Base-by-base conservation (phyloP, 139 green algal species). In the Asterochloris erici region DNA sequence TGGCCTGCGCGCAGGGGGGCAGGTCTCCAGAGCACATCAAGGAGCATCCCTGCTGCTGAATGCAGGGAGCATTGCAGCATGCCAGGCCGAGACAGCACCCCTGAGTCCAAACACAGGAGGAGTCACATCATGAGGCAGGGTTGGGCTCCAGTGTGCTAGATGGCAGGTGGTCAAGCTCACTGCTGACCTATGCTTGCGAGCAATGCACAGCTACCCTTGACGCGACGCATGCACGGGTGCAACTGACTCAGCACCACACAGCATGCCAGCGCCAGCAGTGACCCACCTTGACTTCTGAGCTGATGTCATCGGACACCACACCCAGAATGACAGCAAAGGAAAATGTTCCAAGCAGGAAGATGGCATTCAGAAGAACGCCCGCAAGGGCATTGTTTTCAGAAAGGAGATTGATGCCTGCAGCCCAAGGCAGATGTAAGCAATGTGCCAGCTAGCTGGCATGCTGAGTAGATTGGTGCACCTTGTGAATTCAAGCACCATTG, bases 271-370 rank as follows among this genome's bases (percentile, higher is more conserved):
- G 38, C 38, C 38, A 54, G 38, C 38, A 54, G 38, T 54, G 38
- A n/a, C 38, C 38, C 54, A 85, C 82, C 77, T 79, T 77, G 28
- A 81, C 78, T 77, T 79, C 61, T 12, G n/a, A 76, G 63, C 27
- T 76, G 27, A 86, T 79, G 70, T 86, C 83, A 74, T 86, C 83
- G 71, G 63, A 78, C 26, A 86, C 79, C 14, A 86, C 78, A 64
- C 83, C 83, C 60, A 86, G 78, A 17, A 86, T 64, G 16, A 86
- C 73, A 64, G 83, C 83, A 70, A 86, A 86, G 27, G 78, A 81
- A 28, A 86, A 83, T 17, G 83, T 84, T 26, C 83, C 83, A 26
- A 83, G 28, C 68, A 86, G 74, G 26, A 81, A 86, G 54, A 82
- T 84, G 63, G 23, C 24, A n/a, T 84, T 83, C 26, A 83, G 68